phyloP scores from a whole-genome alignment of 2,329 filamentous ascomycete genomes.

The Bertia moriformis region DNA sequence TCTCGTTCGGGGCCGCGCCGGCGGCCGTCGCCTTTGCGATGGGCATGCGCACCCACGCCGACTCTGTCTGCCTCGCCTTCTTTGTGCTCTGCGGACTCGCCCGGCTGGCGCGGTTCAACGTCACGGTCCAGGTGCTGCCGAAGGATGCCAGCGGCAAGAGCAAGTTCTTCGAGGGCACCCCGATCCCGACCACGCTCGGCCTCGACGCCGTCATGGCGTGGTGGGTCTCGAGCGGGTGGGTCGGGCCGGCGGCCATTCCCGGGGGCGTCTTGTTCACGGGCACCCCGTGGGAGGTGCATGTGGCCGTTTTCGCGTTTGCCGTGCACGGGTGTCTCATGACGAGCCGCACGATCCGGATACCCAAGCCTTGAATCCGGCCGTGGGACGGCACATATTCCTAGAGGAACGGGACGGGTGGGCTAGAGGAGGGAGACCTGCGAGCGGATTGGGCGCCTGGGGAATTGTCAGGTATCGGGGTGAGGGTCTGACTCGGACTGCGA shows the following conservation, averaged over 20 bases:
- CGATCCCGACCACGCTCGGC: constrained; percentile 77
- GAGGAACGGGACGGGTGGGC: not conserved
- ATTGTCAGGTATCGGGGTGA: not conserved
- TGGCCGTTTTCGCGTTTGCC: constrained; percentile 65
- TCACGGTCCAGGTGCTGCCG: constrained; percentile 75
- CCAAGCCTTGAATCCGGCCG: constrained; percentile 52
- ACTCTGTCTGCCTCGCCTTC: constrained; percentile 67
- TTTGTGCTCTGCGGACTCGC: constrained; percentile 93
- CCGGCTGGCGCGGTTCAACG: constrained; percentile 90
- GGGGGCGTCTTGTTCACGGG: constrained; percentile 56
- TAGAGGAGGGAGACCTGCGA: not conserved
- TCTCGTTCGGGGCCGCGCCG: constrained; percentile 88
- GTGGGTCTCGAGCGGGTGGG: constrained; percentile 71
- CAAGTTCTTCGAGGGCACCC: constrained; percentile 91
- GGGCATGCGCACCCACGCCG: constrained; percentile 69
- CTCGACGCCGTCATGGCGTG: constrained; percentile 77
- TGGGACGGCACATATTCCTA: not conserved
- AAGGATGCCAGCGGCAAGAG: constrained; percentile 88
- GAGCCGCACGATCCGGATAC: constrained; percentile 85
- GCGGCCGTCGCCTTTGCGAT: constrained; percentile 78
- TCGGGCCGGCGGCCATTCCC: constrained; percentile 59
- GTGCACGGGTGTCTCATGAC: constrained; percentile 86
- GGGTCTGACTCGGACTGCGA: no score
- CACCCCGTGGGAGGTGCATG: constrained; percentile 67
- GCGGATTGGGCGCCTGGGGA: not conserved